Percentiles rank a stretch among this genome's conserved stretches.
phyloP scores from a whole-genome alignment of 768 basidiomycete species.

The Kwoniella dejecticola region DNA sequence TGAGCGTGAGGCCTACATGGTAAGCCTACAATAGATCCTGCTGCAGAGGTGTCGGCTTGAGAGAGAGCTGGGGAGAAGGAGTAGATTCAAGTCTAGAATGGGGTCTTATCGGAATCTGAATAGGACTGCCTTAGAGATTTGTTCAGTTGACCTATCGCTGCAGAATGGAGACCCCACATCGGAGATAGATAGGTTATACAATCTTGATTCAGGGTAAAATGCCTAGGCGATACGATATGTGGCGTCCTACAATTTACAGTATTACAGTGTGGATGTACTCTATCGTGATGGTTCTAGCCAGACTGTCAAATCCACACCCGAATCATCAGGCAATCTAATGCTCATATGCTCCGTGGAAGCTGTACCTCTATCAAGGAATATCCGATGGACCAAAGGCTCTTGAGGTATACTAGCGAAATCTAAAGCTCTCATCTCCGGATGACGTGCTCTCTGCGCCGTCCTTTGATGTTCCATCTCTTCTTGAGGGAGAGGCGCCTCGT shows the following conservation, averaged over 20 bases:
- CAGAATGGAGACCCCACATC: neutral
- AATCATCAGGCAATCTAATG: neutral
- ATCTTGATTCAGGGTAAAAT: neutral
- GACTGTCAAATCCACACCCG: neutral
- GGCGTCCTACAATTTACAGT: neutral
- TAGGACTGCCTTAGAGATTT: too few relatives aligned
- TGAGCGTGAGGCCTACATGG: neutral
- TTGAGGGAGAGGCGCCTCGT: too few relatives aligned
- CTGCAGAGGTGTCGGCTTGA: too few relatives aligned
- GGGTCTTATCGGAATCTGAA: too few relatives aligned
- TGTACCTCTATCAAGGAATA: neutral
- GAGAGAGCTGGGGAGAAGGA: too few relatives aligned
- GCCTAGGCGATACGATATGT: slow-evolving; percentile 3
- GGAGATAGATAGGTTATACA: neutral
- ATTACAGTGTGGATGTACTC: too few relatives aligned
- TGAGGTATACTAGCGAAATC: too few relatives aligned
- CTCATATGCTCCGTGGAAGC: neutral
- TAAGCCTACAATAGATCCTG: neutral
- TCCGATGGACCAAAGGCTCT: too few relatives aligned
- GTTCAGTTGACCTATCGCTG: neutral
- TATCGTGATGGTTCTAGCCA: neutral
- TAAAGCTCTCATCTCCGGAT: neutral
- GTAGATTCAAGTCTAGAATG: too few relatives aligned
- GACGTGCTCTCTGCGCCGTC: too few relatives aligned
- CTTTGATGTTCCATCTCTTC: too few relatives aligned